Percentiles rank a stretch among this genome's conserved stretches.
These are phyloP conservation scores for Aspergillus diversus DNA, from an alignment of 495 filamentous ascomycete genomes.

Conservation along the genomic window DNA sequence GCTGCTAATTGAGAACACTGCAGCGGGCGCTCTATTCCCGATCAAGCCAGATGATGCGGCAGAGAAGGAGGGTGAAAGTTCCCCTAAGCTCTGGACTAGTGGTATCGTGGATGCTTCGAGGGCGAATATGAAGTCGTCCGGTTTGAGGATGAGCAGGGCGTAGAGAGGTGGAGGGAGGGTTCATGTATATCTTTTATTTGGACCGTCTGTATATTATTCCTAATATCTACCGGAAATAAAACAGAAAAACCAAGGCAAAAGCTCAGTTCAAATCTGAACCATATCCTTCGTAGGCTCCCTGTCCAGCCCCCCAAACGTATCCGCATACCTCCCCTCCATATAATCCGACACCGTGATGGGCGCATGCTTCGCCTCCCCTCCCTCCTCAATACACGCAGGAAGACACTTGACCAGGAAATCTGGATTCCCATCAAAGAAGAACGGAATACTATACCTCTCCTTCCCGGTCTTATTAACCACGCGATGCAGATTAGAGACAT, in stretches of 20 bases:
- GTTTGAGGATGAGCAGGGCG: conserved; percentile 5
- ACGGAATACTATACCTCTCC: conserved; percentile 32
- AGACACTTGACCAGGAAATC: conserved; percentile 29
- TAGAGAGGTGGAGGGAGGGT: background rate
- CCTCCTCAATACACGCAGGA: conserved; percentile 20
- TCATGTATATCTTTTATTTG: background rate
- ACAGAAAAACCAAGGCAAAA: background rate
- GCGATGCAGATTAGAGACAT: conserved; percentile 34
- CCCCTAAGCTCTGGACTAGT: background rate
- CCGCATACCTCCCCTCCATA: conserved; percentile 29
- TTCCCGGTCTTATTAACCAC: conserved; percentile 32
- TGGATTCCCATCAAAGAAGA: conserved; percentile 37
- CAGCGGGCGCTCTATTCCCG: background rate
- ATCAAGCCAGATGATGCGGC: background rate
- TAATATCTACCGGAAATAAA: background rate
- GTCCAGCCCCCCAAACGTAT: conserved; percentile 26
- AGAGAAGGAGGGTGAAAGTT: background rate
- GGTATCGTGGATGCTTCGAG: conserved; percentile 11
- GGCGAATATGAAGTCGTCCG: conserved; percentile 7
- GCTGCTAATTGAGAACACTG: too few species aligned
- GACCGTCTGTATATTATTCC: background rate
- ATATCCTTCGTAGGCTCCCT: conserved; percentile 7
- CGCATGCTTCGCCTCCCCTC: conserved; percentile 24
- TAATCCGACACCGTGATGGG: conserved; percentile 32
- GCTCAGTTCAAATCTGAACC: background rate